A percentile compares a stretch with the other conserved stretches of the same genome.
Evolutionary conservation across 2,329 filamentous ascomycete genomes (phyloP).

Genomic region (Lachnellula willkommii): DNA sequence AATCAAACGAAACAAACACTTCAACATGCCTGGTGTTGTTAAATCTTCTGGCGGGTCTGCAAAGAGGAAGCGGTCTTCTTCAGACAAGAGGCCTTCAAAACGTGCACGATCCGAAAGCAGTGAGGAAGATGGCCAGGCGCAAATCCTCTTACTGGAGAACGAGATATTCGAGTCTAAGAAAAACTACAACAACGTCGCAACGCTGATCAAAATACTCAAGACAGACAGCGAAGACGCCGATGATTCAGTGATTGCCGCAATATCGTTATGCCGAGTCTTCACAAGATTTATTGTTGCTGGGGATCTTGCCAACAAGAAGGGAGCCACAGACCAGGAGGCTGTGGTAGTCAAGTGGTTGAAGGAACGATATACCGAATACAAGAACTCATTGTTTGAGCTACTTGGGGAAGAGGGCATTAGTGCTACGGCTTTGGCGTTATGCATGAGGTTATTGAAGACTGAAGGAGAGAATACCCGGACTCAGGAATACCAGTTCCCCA

Average conservation of each 20-base stretch:
- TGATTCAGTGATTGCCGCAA: slow-evolving; percentile 61
- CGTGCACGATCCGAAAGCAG: slow-evolving; percentile 39
- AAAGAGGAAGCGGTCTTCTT: slow-evolving; percentile 47
- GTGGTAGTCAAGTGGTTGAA: slow-evolving; percentile 75
- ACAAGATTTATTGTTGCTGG: slow-evolving; percentile 73
- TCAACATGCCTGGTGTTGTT: slow-evolving; percentile 26
- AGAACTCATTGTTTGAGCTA: slow-evolving; percentile 54
- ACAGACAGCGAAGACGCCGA: slow-evolving; percentile 47
- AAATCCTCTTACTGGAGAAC: slow-evolving; percentile 70
- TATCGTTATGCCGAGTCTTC: slow-evolving; percentile 83
- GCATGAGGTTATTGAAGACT: slow-evolving; percentile 79
- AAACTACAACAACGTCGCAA: slow-evolving; percentile 85
- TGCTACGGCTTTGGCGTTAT: slow-evolving; percentile 66
- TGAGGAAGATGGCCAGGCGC: slow-evolving; percentile 52
- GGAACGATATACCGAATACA: slow-evolving; percentile 67
- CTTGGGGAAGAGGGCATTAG: slow-evolving; percentile 60
- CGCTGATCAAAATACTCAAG: slow-evolving; percentile 58
- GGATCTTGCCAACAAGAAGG: slow-evolving; percentile 59
- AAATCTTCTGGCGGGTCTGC: slow-evolving; percentile 10
- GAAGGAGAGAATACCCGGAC: slow-evolving; percentile 61
- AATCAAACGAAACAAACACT: neutral
- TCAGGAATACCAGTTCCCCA: slow-evolving; percentile 65
- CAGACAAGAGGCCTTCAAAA: slow-evolving; percentile 41
- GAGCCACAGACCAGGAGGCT: slow-evolving; percentile 64
- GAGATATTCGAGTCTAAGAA: slow-evolving; percentile 81